Evolutionary conservation across 257 asterid species (phyloP).

Genomic region (Salvia miltiorrhiza): DNA sequence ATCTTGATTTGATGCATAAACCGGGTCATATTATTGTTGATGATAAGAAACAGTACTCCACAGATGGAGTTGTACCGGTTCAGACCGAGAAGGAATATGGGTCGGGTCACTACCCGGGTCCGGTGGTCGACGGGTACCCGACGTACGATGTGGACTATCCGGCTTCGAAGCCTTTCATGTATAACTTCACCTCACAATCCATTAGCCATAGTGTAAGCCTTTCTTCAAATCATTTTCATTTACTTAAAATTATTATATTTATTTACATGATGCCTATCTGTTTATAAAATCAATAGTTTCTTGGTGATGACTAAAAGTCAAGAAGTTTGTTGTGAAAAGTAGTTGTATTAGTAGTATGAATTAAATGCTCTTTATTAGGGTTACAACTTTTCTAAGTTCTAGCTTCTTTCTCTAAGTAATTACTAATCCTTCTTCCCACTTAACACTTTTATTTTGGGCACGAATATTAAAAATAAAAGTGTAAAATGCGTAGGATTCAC

Average conservation of each 20-base stretch:
- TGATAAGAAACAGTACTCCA: conserved; percentile 28
- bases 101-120: conserved; percentile 48
- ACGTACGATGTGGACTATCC: conserved; percentile 51
- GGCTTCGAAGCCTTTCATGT: conserved; percentile 59
- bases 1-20: conserved; percentile 48
- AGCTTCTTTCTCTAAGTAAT: neutral
- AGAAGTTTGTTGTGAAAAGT: conserved; percentile 6
- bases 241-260: neutral
- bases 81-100: conserved; percentile 39
- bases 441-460: too few species aligned
- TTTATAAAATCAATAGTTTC: neutral
- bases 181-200: conserved; percentile 79
- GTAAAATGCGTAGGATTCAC: too few species aligned
- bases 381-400: neutral
- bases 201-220: conserved; percentile 75
- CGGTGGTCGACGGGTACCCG: conserved; percentile 74
- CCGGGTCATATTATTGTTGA: neutral
- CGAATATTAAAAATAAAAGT: too few species aligned
- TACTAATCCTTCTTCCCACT: too few species aligned
- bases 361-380: conserved; percentile 9
- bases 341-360: neutral
- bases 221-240: neutral
- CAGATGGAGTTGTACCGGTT: conserved; percentile 88
- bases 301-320: conserved; percentile 14
- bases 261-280: neutral